Evolutionary conservation across 164 flowering plant genomes (phyloP), one percentile per base, ranked within the genome.

Genomic region (Stephania japonica): DNA sequence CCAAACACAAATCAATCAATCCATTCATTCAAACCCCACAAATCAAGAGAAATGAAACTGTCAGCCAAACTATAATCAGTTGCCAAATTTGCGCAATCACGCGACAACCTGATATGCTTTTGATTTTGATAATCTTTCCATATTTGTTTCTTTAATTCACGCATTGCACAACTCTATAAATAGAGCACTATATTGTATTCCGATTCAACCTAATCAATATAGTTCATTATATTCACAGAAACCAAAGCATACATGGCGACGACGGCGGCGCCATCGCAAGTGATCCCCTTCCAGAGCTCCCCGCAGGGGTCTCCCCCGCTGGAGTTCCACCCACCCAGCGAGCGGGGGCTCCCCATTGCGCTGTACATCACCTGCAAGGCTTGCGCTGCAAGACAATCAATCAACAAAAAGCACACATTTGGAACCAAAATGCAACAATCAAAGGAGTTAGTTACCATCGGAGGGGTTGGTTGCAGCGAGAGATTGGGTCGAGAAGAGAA

Each of bases 241-340:
- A 65, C 2, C 7, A 25, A 23, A 10, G 2, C 14, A n/a, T 79
- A 94, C 98, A 94, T 81, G 59, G 93, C 84, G 41, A 84, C 89
- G 26, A 94, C 90, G 65, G 89, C 85, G 62, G 93, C 82, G 7
- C 94, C 97, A 42, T 82, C 77, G 64, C 98, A 94, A 10, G 83
- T 81, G 49, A 94, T 73, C 71, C 98, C 98, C 78, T 81, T 89
- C 98, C 97, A 94, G 65, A 92, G 83, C 81, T 92, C 93, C 42
- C 78, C 87, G 82, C 98, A 94, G 0, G 98, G 97, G 87, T 94
- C 98, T 26, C 94, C 97, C 19, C 91, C 89, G 76, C 72, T 82
- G 2, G 85, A 81, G 79, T 85, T 87, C 97, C 98, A 94, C 61
- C 87, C 85, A 53, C 88, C 81, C 67, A 94, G 83, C 85, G 87